Evolutionary conservation across 371 early-diverging fungal species (phyloP), one percentile per base, ranked within the genome.

Genomic region (Rhizomucor pusillus): DNA sequence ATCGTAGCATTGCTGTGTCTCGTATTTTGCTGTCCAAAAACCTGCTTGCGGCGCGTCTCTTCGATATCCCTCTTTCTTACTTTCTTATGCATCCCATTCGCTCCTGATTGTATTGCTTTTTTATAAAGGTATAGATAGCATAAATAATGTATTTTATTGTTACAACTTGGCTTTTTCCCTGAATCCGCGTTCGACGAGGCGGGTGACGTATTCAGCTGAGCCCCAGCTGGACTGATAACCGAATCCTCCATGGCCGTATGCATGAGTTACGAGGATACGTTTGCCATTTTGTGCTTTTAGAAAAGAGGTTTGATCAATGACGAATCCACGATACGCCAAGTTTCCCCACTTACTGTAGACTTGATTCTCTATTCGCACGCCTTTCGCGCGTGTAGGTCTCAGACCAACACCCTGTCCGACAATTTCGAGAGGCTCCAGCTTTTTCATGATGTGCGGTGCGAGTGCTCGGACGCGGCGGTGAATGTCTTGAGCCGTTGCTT

Each of bases 141-240:
- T n/a, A n/a, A n/a, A n/a, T n/a, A n/a, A n/a, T n/a, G n/a, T n/a
- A n/a, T n/a, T n/a, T n/a, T n/a, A n/a, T n/a, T n/a, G n/a, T 50
- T 53, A 53, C 6, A 53, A 5, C 23, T 53, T 53, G 7, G 54
- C 46, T 34, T 18, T 29, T 5, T 36, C 36, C 5, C 13, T 44
- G 13, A 53, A 47, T 6, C 71, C 73, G 22, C 62, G 53, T 36
- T 79, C 73, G 25, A 90, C 73, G 9, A 84, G 52, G 20, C 65
- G 35, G 13, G 81, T 59, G 1, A 67, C 69, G 36, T 76, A 57
- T 39, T 75, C 67, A 3, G 88, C 86, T 47, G 83, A 73, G 11
- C 90, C 92, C 89, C 90, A 90, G 59, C 88, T 88, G 18, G 81
- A 77, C 62, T 88, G 86, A 59, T 67, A 73, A 62, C 87, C 90